A percentile compares a stretch with the other conserved stretches of the same genome.
Conservation (phyloP, 176 grass and related monocot species). For the Raddia guianensis region DNA sequence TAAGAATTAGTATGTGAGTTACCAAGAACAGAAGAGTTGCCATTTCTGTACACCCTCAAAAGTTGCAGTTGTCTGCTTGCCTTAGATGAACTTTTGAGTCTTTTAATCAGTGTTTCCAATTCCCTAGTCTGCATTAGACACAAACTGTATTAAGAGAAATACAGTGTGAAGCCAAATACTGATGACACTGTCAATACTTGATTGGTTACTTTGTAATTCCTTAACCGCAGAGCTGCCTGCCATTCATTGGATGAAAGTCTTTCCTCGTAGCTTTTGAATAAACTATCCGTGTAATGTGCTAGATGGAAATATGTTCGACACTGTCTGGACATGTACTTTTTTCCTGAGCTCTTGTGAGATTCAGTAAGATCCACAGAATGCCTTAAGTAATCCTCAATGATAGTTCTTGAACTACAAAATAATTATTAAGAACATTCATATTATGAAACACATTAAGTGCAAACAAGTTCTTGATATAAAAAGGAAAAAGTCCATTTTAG, state of each 20-base stretch:
- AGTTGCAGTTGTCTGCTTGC: slow-evolving; percentile 50
- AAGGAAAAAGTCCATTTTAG: neutral
- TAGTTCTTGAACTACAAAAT: slow-evolving; percentile 78
- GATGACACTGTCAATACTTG: slow-evolving; percentile 11
- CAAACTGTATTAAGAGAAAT: slow-evolving; percentile 36
- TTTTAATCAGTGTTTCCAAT: slow-evolving; percentile 84
- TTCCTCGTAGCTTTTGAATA: slow-evolving; percentile 94
- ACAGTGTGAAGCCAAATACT: slow-evolving; percentile 16
- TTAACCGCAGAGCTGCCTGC: slow-evolving; percentile 89
- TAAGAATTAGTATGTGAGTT: slow-evolving; percentile 28
- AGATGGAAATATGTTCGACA: slow-evolving; percentile 84
- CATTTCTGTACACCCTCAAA: slow-evolving; percentile 15
- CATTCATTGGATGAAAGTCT: slow-evolving; percentile 89
- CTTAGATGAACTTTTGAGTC: slow-evolving; percentile 81
- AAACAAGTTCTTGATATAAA: slow-evolving; percentile 20
- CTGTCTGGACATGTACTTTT: slow-evolving; percentile 64
- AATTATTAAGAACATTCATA: slow-evolving; percentile 3
- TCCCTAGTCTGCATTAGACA: slow-evolving; percentile 71
- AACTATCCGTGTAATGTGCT: slow-evolving; percentile 84
- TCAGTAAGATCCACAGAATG: slow-evolving; percentile 78
- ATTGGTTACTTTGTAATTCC: slow-evolving; percentile 75
- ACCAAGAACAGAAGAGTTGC: slow-evolving; percentile 13
- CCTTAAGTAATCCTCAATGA: slow-evolving; percentile 87
- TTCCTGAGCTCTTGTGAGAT: slow-evolving; percentile 51
- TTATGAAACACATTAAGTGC: slow-evolving; percentile 4